Percentiles rank a stretch among this genome's conserved stretches.
Conservation (phyloP, 257 asterid genomes). For the Scutellaria galericulata region DNA sequence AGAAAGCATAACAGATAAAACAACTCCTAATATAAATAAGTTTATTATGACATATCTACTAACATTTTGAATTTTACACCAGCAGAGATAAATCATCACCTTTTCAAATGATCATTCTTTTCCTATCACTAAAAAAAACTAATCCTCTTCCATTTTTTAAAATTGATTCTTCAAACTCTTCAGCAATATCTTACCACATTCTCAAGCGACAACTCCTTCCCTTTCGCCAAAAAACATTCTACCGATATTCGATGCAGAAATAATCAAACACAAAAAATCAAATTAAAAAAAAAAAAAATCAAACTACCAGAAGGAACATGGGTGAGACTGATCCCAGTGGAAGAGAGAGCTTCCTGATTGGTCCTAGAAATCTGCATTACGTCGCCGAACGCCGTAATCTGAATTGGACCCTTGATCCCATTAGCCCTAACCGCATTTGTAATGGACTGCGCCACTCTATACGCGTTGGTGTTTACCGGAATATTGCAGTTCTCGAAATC, state of each 20-base stretch:
- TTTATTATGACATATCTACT: background rate
- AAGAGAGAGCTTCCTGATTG: constrained; percentile 84
- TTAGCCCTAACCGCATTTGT: constrained; percentile 78
- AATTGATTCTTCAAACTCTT: background rate
- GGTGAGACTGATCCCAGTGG: constrained; percentile 77
- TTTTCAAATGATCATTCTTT: background rate
- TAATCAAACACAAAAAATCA: background rate
- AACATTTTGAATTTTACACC: background rate
- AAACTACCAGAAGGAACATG: constrained; percentile 80
- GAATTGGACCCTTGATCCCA: constrained; percentile 85
- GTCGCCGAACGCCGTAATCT: constrained; percentile 94
- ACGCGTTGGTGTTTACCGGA: constrained; percentile 63
- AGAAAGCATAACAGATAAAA: background rate
- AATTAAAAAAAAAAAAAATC: background rate
- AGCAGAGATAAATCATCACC: background rate
- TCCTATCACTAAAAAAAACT: background rate
- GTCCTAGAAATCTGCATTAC: constrained; percentile 74
- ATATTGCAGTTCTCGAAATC: constrained; percentile 86
- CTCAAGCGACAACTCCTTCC: constrained; percentile 1
- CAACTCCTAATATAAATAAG: background rate
- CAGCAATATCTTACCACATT: constrained; percentile 1
- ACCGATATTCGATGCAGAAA: constrained; percentile 5
- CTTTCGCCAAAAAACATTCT: background rate
- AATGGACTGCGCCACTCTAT: constrained; percentile 63
- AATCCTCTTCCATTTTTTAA: background rate